Evolutionary conservation across 768 basidiomycete genomes (phyloP).

Genomic region (Leccinum arenicola): DNA sequence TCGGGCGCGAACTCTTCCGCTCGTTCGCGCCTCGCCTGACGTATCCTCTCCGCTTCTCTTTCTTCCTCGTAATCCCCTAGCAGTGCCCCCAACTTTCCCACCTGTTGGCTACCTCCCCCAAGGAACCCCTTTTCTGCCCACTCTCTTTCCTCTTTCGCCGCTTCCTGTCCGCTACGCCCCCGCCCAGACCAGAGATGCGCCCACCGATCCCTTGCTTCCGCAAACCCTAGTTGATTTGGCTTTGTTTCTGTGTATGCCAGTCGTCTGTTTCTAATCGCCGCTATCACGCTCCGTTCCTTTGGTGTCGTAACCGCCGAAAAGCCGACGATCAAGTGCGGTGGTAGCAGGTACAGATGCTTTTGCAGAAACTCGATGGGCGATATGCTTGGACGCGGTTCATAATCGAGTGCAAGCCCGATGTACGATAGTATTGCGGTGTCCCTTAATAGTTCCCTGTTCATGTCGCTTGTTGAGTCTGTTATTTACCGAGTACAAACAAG

Average conservation of each 20-base stretch:
- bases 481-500: slow-evolving; percentile 24
- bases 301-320: slow-evolving; percentile 50
- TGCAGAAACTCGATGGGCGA: slow-evolving; percentile 64
- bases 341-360: slow-evolving; percentile 57
- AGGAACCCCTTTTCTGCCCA: slow-evolving; percentile 70
- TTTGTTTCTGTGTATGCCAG: slow-evolving; percentile 55
- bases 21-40: slow-evolving; percentile 42
- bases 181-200: slow-evolving; percentile 64
- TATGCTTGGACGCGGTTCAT: slow-evolving; percentile 55
- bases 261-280: slow-evolving; percentile 70
- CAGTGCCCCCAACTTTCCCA: slow-evolving; percentile 67
- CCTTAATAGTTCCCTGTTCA: slow-evolving; percentile 3
- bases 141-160: slow-evolving; percentile 60
- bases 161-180: slow-evolving; percentile 46
- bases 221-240: slow-evolving; percentile 56
- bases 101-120: slow-evolving; percentile 49
- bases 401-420: slow-evolving; percentile 56
- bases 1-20: slow-evolving; percentile 48
- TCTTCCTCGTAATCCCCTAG: slow-evolving; percentile 77
- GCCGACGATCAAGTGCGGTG: slow-evolving; percentile 53
- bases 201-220: slow-evolving; percentile 56
- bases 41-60: slow-evolving; percentile 61
- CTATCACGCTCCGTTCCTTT: slow-evolving; percentile 61
- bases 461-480: neutral
- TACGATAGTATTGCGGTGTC: slow-evolving; percentile 38